Evolutionary conservation across 2,329 filamentous ascomycete genomes (phyloP), one percentile per base, ranked within the genome.

Genomic region (Colletotrichum australisinense): DNA sequence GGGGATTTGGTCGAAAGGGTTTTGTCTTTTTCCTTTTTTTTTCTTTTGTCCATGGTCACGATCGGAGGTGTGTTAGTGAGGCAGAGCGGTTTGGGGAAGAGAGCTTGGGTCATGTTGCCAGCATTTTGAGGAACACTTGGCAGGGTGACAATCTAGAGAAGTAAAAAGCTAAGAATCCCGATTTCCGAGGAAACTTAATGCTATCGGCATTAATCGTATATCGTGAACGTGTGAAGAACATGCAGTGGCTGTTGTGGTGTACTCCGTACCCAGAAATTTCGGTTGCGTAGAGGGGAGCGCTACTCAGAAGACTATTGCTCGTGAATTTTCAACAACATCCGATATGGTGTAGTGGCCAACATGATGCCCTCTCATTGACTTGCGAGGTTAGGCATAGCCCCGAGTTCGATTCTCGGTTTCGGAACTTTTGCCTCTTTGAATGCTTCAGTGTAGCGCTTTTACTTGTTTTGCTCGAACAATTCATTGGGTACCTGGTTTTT

Each of bases 311-410:
- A 28, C 26, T 28, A 28, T 28, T 5, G 1, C 26, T 28, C 4
- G 1, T 0, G 26, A 5, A 28, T 14, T n/a, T 1, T 22, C 5
- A 57, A 2, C 16, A 11, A 22, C 8, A 26, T 69, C 66, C 66
- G 66, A 69, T 69, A 69, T 69, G 66, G 66, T 69, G 66, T 69
- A 69, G 66, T 69, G 66, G 66, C 66, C 66, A 69, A 69, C 66
- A 69, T 69, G 66, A 69, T 69, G 66, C 66, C 66, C 66, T 69
- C 66, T 69, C 66, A 69, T 28, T 8, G 1, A 22, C 1, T 3
- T 46, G 58, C 11, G 32, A 69, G 58, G 58, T 32, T 57, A 69
- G 66, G 66, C 66, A 69, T 69, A 69, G 66, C 66, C 66, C 66
- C 66, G 66, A 69, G 66, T 69, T 69, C 66, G 66, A 69, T 69